Evolutionary conservation across 129 eudicot species (phyloP).

Genomic region (Helichrysum umbraculigerum): DNA sequence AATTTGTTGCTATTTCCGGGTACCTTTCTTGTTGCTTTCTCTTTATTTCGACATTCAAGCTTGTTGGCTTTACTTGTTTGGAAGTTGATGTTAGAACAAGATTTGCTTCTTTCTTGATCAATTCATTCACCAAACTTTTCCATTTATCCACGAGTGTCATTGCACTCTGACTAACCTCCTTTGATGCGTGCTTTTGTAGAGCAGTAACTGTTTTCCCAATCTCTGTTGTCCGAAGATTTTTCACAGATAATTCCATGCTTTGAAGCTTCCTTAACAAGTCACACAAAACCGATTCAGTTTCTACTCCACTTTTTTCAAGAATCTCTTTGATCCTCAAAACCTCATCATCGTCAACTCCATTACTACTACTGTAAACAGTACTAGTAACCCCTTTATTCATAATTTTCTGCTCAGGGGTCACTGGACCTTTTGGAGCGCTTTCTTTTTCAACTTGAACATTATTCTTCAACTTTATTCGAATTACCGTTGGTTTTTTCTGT

Average conservation of each 20-base stretch:
- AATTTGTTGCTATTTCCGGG: no score
- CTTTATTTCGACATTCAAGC: background rate
- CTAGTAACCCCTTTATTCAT: background rate
- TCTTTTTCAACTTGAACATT: background rate
- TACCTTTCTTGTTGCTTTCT: background rate
- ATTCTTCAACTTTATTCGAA: background rate
- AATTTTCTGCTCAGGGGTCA: background rate
- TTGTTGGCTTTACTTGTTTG: background rate
- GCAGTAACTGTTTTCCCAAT: background rate
- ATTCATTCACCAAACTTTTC: background rate
- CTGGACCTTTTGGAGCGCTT: background rate
- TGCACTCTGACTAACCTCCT: background rate
- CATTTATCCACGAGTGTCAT: background rate
- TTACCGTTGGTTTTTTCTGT: no score
- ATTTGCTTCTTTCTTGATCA: background rate
- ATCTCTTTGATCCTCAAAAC: conserved; percentile 13
- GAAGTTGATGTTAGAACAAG: conserved; percentile 10
- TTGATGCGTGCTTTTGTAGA: background rate
- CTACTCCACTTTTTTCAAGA: background rate
- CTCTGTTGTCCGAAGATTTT: background rate
- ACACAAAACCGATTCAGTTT: background rate
- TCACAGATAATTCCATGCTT: background rate
- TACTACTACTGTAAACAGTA: no score
- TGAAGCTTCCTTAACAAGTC: conserved; percentile 3
- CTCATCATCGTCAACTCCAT: background rate